Conservation (phyloP, 2,329 filamentous ascomycete genomes). For the Chrysoporthe puriensis region DNA sequence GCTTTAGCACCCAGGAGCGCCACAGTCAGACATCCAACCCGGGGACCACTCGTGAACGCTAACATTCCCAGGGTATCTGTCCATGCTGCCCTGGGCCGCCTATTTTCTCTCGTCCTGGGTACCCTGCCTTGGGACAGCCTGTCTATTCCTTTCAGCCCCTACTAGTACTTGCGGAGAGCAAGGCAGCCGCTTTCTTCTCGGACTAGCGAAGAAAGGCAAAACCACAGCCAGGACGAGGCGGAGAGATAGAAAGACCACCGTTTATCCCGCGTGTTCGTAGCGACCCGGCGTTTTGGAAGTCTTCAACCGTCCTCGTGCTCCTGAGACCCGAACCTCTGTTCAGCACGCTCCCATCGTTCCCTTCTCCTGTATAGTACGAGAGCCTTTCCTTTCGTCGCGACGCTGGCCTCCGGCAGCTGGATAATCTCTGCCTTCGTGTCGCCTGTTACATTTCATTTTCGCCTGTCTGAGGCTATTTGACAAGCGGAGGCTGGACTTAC, state of each 20-base stretch:
- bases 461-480: slow-evolving; percentile 19
- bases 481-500: background rate
- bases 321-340: slow-evolving; percentile 1
- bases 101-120: slow-evolving; percentile 19
- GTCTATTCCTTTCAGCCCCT: slow-evolving; percentile 28
- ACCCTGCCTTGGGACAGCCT: slow-evolving; percentile 23
- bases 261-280: slow-evolving; percentile 15
- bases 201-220: slow-evolving; percentile 20
- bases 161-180: slow-evolving; percentile 23
- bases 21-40: slow-evolving; percentile 27
- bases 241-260: slow-evolving; percentile 17
- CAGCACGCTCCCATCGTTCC: background rate
- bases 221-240: slow-evolving; percentile 10
- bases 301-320: background rate
- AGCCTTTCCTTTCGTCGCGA: background rate
- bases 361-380: slow-evolving; percentile 10
- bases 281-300: slow-evolving; percentile 8
- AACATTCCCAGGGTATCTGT: slow-evolving; percentile 26
- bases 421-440: background rate
- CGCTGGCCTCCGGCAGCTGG: slow-evolving; percentile 2
- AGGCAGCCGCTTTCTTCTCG: slow-evolving; percentile 15
- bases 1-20: slow-evolving; percentile 21
- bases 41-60: slow-evolving; percentile 22
- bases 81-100: slow-evolving; percentile 17
- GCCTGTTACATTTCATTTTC: slow-evolving; percentile 26